Conservation (phyloP, 352 stramenopile species). For the Globisporangium orthogonon region DNA sequence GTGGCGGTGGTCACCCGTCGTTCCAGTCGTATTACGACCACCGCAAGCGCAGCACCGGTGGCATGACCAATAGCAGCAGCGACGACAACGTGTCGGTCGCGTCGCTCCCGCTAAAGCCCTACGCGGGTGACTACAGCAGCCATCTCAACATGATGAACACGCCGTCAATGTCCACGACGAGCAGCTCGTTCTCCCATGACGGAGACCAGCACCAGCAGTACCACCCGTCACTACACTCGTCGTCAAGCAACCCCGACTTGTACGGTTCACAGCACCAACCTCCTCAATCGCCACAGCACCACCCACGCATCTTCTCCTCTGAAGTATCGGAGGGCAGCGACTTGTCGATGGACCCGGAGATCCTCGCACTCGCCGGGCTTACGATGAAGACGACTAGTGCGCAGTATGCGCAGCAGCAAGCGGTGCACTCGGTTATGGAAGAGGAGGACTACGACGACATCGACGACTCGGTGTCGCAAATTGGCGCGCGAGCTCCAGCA, state of each 20-base stretch:
- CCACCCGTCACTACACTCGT: slow-evolving; percentile 14
- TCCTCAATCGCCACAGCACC: not conserved
- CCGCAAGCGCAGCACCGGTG: slow-evolving; percentile 11
- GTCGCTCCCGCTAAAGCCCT: slow-evolving; percentile 5
- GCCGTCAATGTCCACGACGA: slow-evolving; percentile 52
- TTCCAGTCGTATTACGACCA: slow-evolving; percentile 18
- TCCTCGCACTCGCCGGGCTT: slow-evolving; percentile 41
- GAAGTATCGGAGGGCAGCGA: slow-evolving; percentile 32
- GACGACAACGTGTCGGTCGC: not conserved
- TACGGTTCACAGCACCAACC: slow-evolving; percentile 15
- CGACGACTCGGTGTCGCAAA: not conserved
- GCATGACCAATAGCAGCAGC: slow-evolving; percentile 6
- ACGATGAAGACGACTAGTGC: slow-evolving; percentile 18
- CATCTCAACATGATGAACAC: slow-evolving; percentile 11
- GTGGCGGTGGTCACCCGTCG: slow-evolving; percentile 13
- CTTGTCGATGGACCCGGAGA: slow-evolving; percentile 43
- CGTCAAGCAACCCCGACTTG: slow-evolving; percentile 19
- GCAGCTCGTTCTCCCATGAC: slow-evolving; percentile 45
- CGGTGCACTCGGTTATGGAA: slow-evolving; percentile 5
- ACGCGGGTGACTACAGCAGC: slow-evolving; percentile 18
- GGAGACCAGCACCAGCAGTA: slow-evolving; percentile 4
- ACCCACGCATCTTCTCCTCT: slow-evolving; percentile 30
- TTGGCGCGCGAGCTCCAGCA: not conserved
- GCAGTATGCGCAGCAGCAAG: slow-evolving; percentile 4
- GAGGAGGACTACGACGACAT: slow-evolving; percentile 10